Evolutionary conservation across 2,329 filamentous ascomycete species (phyloP), one percentile per base, ranked within the genome.

Genomic region (Colletotrichum gloeosporioides): DNA sequence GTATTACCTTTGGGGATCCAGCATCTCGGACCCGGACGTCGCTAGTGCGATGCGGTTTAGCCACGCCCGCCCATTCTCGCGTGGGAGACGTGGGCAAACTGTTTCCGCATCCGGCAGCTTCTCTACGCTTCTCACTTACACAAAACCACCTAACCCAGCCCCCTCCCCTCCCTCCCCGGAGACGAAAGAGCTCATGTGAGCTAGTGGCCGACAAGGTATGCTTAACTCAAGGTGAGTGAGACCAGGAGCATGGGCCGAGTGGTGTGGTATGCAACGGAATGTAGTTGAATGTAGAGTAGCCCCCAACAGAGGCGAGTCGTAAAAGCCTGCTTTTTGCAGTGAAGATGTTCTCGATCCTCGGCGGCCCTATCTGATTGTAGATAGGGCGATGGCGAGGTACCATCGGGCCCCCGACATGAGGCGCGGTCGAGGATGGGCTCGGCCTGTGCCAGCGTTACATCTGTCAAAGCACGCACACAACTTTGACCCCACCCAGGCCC

Each of bases 391-490:
- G 64, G 44, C 64, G 70, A 69, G 63, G 70, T 73, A 22, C 6
- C 63, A 73, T 69, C 57, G 63, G 22, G 15, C 15, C 62, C 22
- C 27, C 55, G 5, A 63, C 25, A 18, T n/a, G 25, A 27, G 4
- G 22, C 15, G 55, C 31, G 16, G 44, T 61, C 18, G 69, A 67
- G 71, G 18, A 76, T 73, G 71, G 71, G 65, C 70, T 75, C 61
- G 71, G 74, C 55, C 61, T 71, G 25, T 31, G 31, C 34, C 44
- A 61, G 70, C 63, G 70, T 76, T 69, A 59, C 73, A 73, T 68
- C 70, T 73, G 16, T 69, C 32, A 29, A 22, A 36, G 31, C 61
- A 63, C 31, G 65, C 39, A 62, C 39, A 8, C 55, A 16, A 57
- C 7, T 1, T 1, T 32, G 9, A 29, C 65, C 71, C 44, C 67